Evolutionary conservation across 2,329 filamentous ascomycete genomes (phyloP), one percentile per base, ranked within the genome.

Genomic region (Colletotrichum lupini): DNA sequence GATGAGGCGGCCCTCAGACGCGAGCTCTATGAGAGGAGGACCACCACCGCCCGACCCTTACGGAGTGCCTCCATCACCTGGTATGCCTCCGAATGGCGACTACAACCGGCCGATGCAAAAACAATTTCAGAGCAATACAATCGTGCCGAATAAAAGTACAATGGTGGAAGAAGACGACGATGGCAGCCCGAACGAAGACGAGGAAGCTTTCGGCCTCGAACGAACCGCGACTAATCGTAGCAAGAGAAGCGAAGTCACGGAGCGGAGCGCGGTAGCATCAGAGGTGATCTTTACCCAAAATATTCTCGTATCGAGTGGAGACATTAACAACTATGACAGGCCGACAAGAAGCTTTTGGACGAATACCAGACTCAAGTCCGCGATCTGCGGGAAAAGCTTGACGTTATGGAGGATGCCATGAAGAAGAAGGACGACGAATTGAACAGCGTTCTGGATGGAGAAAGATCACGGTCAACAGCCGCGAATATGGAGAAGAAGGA

Each of bases 131-230:
- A 96, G 93, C 80, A 98, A 97, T 80, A 98, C 95, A 0, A 97
- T 98, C 78, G 93, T 98, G 37, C 97, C 97, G 0, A 98, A 98
- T 81, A 99, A 98, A 84, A 97, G 96, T 79, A 98, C 94, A 0
- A 95, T 98, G 92, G 91, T 98, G 1, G 97, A 99, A 82, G 97
- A 98, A 80, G 95, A 97, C 76, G 95, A 97, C 77, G 94, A 94
- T 75, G 88, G 87, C 24, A 84, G 83, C 24, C 88, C 89, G 19
- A 80, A 91, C 74, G 85, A 88, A 76, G 87, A 87, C 62, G 88
- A 92, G 67, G 90, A 92, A 79, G 88, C 90, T 2, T 94, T 94
- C 80, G 89, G 88, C 19, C 79, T 92, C 52, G 90, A 91, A 76
- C 73, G 77, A 81, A 77, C 59, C 72, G 76, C 66, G 70, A 77